These are phyloP conservation scores for Trichoderma simmonsii DNA, from an alignment of 2,329 filamentous ascomycete species.

Conservation along the genomic window DNA sequence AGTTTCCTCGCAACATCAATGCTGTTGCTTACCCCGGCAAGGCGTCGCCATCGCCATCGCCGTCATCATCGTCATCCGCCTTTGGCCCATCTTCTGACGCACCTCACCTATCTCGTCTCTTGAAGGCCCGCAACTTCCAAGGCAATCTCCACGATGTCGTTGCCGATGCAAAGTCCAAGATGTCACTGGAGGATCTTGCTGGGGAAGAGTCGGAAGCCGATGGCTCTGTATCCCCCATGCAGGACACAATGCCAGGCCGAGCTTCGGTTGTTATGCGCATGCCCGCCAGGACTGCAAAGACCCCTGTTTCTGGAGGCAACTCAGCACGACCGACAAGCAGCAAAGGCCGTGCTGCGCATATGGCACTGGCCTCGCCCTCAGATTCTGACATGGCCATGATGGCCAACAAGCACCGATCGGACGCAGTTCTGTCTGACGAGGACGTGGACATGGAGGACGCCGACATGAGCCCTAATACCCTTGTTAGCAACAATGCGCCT, in stretches of 20 bases:
- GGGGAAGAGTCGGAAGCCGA: conserved; percentile 53
- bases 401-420: conserved; percentile 24
- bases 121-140: conserved; percentile 59
- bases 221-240: conserved; percentile 18
- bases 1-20: conserved; percentile 28
- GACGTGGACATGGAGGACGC: conserved; percentile 54
- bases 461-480: conserved; percentile 66
- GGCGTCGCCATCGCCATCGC: background rate
- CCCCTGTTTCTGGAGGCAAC: conserved; percentile 43
- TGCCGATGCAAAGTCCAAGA: conserved; percentile 54
- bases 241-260: conserved; percentile 27
- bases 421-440: conserved; percentile 37
- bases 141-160: conserved; percentile 59
- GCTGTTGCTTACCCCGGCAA: conserved; percentile 10
- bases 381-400: conserved; percentile 24
- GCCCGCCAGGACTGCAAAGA: conserved; percentile 54
- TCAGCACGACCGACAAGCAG: conserved; percentile 52
- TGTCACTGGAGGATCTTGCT: conserved; percentile 50
- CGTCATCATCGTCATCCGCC: background rate
- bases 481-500: conserved; percentile 72
- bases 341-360: conserved; percentile 48
- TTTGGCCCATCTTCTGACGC: conserved; percentile 48
- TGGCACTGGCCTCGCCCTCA: conserved; percentile 39
- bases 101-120: conserved; percentile 64
- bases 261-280: conserved; percentile 52